A percentile compares a stretch with the other conserved stretches of the same genome.
Evolutionary conservation across 129 eudicot species (phyloP).

Genomic region (Chrysanthemum lavandulifolium): DNA sequence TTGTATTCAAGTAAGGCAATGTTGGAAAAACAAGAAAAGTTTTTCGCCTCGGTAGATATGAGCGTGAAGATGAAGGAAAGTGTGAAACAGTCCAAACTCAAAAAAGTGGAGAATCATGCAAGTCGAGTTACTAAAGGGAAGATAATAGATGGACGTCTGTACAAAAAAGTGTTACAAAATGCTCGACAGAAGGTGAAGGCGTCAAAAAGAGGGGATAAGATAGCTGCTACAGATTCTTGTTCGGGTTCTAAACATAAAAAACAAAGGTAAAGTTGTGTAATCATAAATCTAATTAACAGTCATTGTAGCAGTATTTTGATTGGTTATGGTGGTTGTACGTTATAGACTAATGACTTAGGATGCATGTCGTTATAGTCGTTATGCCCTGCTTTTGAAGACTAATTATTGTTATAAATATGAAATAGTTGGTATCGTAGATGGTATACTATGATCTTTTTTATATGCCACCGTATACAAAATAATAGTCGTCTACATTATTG

Average conservation of each 20-base stretch:
- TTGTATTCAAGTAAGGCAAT: conserved; percentile 8
- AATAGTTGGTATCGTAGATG: neutral
- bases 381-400: neutral
- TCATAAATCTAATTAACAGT: neutral
- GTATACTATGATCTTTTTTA: neutral
- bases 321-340: neutral
- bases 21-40: neutral
- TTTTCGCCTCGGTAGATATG: conserved; percentile 2
- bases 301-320: neutral
- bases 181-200: conserved; percentile 3
- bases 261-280: neutral
- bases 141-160: conserved; percentile 16
- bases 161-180: conserved; percentile 4
- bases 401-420: neutral
- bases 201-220: neutral
- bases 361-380: too few relatives aligned
- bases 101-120: neutral
- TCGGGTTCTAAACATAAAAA: conserved; percentile 13
- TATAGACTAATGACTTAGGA: too few relatives aligned
- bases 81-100: neutral
- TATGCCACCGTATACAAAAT: neutral
- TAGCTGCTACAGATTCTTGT: neutral
- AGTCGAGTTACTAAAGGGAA: neutral
- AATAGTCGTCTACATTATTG: neutral
- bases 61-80: neutral